phyloP scores from a whole-genome alignment of 148 eudicot species.

The Dysphania ambrosioides region DNA sequence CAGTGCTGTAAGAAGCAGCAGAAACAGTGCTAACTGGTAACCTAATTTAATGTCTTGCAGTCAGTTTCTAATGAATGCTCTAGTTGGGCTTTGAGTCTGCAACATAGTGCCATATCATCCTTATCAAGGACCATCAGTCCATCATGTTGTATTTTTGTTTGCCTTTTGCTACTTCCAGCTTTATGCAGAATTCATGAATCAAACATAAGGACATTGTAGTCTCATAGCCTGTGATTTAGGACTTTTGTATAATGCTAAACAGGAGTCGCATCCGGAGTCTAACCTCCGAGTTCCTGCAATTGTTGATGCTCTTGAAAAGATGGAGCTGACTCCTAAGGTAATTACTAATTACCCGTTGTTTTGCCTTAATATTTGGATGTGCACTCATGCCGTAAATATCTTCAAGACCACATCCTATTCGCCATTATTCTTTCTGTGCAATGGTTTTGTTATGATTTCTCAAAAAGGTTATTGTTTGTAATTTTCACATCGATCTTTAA shows the following conservation, averaged over 20 bases:
- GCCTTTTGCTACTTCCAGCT: no score
- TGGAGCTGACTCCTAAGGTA: conserved; percentile 87
- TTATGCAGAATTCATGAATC: no score
- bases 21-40: no score
- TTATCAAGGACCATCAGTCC: background rate
- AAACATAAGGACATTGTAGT: no score
- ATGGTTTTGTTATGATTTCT: background rate
- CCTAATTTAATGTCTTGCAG: no score
- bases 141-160: no score
- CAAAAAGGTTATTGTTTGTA: background rate
- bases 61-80: no score
- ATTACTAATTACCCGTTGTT: conserved; percentile 20
- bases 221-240: background rate
- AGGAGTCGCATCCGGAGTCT: conserved; percentile 93
- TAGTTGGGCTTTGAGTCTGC: no score
- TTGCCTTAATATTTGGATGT: conserved; percentile 1
- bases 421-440: background rate
- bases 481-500: background rate
- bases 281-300: conserved; percentile 90
- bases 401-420: background rate
- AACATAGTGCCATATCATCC: background rate
- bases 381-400: background rate
- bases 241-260: conserved; percentile 9
- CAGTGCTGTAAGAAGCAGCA: no score
- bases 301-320: conserved; percentile 59